These are phyloP conservation scores for Austroboletus eburneus DNA, from an alignment of 768 basidiomycete genomes.

Conservation along the genomic window DNA sequence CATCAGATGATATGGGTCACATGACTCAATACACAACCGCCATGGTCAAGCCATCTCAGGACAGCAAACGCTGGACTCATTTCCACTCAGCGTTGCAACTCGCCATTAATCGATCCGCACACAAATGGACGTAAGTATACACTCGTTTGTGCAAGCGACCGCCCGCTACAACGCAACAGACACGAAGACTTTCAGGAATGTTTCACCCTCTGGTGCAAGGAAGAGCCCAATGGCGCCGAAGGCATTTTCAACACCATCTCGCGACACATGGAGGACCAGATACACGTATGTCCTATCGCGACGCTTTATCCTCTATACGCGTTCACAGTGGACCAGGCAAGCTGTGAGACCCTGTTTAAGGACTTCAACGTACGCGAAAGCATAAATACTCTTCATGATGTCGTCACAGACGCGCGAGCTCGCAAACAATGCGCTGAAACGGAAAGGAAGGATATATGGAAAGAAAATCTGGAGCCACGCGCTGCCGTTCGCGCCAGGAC, in stretches of 20 bases:
- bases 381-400: constrained; percentile 64
- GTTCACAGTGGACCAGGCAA: constrained; percentile 40
- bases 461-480: constrained; percentile 56
- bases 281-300: constrained; percentile 31
- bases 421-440: constrained; percentile 43
- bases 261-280: constrained; percentile 66
- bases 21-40: constrained; percentile 16
- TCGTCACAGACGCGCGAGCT: constrained; percentile 62
- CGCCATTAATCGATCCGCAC: constrained; percentile 48
- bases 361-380: constrained; percentile 65
- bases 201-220: constrained; percentile 61
- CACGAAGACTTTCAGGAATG: constrained; percentile 58
- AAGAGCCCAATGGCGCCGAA: constrained; percentile 58
- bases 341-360: constrained; percentile 65
- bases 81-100: constrained; percentile 50
- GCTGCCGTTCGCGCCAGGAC: constrained; percentile 60
- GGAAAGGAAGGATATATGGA: constrained; percentile 59
- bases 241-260: constrained; percentile 64
- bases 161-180: constrained; percentile 29
- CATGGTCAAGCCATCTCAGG: constrained; percentile 22
- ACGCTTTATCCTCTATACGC: background rate
- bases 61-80: constrained; percentile 47
- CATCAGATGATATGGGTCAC: constrained; percentile 23
- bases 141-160: constrained; percentile 24
- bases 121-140: constrained; percentile 49